Conservation (phyloP, 192 early-diverging fungal genomes). For the Coemansia aciculifera region DNA sequence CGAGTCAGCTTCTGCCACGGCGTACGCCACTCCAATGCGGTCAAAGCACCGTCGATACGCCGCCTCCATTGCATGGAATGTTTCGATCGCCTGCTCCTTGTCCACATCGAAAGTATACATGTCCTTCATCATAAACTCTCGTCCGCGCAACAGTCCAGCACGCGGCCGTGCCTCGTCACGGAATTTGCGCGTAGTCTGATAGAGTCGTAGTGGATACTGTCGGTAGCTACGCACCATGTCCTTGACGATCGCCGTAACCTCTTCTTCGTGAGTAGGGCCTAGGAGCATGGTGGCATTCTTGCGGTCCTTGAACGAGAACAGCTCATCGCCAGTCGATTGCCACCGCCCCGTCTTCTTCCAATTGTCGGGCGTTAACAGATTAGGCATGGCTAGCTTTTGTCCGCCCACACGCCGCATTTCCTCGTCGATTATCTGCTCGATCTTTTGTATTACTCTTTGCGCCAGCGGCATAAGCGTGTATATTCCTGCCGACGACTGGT, state of each 20-base stretch:
- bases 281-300: constrained; percentile 67
- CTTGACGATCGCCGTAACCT: constrained; percentile 76
- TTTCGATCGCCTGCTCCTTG: constrained; percentile 63
- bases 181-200: constrained; percentile 87
- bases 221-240: constrained; percentile 65
- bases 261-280: constrained; percentile 92
- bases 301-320: constrained; percentile 81
- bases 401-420: constrained; percentile 76
- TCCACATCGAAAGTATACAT: constrained; percentile 85
- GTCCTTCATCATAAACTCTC: constrained; percentile 98
- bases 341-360: constrained; percentile 85
- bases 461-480: constrained; percentile 84
- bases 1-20: constrained; percentile 86
- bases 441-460: constrained; percentile 70
- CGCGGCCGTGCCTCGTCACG: constrained; percentile 83
- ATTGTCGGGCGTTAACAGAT: constrained; percentile 61
- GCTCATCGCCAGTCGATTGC: constrained; percentile 64
- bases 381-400: constrained; percentile 74
- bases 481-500: constrained; percentile 83
- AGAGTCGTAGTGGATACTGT: constrained; percentile 81
- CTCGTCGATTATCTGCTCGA: constrained; percentile 77
- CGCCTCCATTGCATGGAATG: constrained; percentile 71
- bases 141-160: constrained; percentile 77
- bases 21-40: constrained; percentile 76
- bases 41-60: constrained; percentile 79